phyloP scores from a whole-genome alignment of 768 basidiomycete genomes.

The Vishniacozyma victoriae region DNA sequence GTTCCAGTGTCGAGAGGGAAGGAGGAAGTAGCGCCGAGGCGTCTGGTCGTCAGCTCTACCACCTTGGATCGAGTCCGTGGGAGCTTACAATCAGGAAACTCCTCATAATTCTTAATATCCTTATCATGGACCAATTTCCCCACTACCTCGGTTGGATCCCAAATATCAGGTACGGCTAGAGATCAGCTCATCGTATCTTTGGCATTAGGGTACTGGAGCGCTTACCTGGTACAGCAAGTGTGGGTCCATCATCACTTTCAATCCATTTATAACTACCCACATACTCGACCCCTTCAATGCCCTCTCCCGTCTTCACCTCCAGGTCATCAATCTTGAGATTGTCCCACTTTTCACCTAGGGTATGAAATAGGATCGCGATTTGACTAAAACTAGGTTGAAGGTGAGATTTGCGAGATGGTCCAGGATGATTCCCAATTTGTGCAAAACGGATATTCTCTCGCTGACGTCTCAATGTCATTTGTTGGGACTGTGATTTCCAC shows the following conservation, averaged over 20 bases:
- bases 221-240: background rate
- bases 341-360: no score
- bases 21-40: background rate
- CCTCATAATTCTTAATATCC: background rate
- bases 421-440: no score
- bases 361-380: no score
- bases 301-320: background rate
- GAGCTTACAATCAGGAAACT: background rate
- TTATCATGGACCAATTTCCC: background rate
- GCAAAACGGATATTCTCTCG: no score
- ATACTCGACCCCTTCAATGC: background rate
- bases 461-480: no score
- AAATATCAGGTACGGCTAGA: background rate
- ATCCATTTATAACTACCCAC: background rate
- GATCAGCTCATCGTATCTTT: background rate
- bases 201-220: background rate
- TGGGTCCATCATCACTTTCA: background rate
- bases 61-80: no score
- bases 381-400: no score
- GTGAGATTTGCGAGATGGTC: no score
- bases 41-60: no score
- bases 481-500: no score
- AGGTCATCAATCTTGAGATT: no score
- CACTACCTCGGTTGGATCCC: background rate
- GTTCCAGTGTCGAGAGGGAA: background rate